Evolutionary conservation across 139 green algal genomes (phyloP), one percentile per base, ranked within the genome.

Genomic region (Yamagishiella unicocca): DNA sequence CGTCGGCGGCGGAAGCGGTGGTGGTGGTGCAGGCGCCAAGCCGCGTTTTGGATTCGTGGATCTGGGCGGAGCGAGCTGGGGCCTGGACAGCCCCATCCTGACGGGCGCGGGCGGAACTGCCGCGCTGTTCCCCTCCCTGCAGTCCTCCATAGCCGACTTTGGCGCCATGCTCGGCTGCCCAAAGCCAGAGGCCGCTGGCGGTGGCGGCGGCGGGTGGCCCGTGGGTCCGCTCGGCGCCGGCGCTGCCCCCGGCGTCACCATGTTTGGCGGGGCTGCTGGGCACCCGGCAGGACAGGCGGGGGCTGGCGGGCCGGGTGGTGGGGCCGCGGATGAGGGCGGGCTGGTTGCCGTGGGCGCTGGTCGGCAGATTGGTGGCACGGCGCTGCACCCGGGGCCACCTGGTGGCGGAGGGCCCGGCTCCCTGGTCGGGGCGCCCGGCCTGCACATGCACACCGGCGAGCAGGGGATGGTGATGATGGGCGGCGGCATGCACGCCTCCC

Each of bases 1-100:
- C 45, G 35, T 1, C 24, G 25, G 37, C 82, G 22, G 8, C 70
- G 43, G 38, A 9, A 6, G 12, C 54, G 29, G 21, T n/a, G 29
- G 19, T 21, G 83, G 62, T 27, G 70, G 25, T 2, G 19, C 37
- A 1, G 54, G 29, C 19, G 73, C 58, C 35, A 87, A 87, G 72
- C 84, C 71, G 22, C 72, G 84, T 10, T 89, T 89, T 31, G 84
- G 84, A 25, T 84, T 83, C 25, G 84, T 89, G 42, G 84, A 89
- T 43, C 54, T 89, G 7, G 84, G 84, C 27, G 84, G 84, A 14
- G 84, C 84, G 4, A 83, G 71, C 55, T 89, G 84, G 84, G 84
- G 84, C 43, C 53, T 89, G 31, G 84, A 89, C 19, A 83, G 55
- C 33, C 84, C 84, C 25, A n/a, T 75, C 7, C 83, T 88, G 40